These are phyloP conservation scores for Arachis hypogaea DNA, from an alignment of 306 rosid species.

Conservation along the genomic window DNA sequence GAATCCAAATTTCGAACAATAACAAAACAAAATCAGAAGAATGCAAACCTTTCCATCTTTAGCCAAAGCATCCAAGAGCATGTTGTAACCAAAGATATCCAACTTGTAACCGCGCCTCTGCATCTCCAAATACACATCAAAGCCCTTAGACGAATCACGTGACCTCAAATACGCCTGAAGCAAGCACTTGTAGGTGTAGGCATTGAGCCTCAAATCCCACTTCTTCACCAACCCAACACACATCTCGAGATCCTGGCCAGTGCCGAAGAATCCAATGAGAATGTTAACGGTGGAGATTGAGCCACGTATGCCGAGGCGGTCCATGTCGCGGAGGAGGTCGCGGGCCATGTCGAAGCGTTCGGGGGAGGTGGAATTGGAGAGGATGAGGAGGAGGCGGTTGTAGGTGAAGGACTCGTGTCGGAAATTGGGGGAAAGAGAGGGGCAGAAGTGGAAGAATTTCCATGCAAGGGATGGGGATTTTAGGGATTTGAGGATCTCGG, in stretches of 20 bases:
- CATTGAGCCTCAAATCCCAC: conserved; percentile 71
- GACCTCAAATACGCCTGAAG: conserved; percentile 86
- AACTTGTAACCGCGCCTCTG: conserved; percentile 56
- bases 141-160: conserved; percentile 53
- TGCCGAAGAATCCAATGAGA: conserved; percentile 69
- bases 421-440: conserved; percentile 64
- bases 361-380: conserved; percentile 71
- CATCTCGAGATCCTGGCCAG: conserved; percentile 51
- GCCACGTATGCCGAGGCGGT: conserved; percentile 51
- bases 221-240: conserved; percentile 67
- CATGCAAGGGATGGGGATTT: conserved; percentile 68
- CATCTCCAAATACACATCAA: conserved; percentile 61
- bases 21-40: not conserved
- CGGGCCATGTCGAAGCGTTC: conserved; percentile 59
- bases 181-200: conserved; percentile 85
- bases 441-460: conserved; percentile 74
- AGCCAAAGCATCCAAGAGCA: conserved; percentile 83
- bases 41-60: conserved; percentile 67
- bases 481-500: conserved; percentile 80
- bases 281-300: conserved; percentile 84
- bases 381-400: conserved; percentile 78
- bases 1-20: not conserved
- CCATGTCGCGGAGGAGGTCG: conserved; percentile 63
- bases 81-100: conserved; percentile 77
- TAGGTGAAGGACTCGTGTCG: conserved; percentile 78